These are phyloP conservation scores for Nakazawaea holstii DNA, from an alignment of 805 yeast genomes.

Conservation along the genomic window DNA sequence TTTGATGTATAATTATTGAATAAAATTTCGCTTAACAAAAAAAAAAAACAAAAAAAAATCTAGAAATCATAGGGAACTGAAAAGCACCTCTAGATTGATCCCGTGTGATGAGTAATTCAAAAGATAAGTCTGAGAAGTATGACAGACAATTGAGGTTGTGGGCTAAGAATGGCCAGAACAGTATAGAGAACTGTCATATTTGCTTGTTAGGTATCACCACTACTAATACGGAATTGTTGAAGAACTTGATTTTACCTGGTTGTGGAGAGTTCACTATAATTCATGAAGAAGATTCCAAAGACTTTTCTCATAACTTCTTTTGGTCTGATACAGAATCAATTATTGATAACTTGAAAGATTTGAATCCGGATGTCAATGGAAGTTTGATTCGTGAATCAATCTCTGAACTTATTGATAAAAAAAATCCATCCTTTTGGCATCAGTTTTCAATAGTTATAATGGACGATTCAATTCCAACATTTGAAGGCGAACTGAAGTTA, in stretches of 20 bases:
- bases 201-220: constrained; percentile 55
- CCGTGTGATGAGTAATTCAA: not conserved
- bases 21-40: not conserved
- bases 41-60: not conserved
- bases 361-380: constrained; percentile 57
- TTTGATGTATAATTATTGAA: not conserved
- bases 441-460: constrained; percentile 46
- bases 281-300: constrained; percentile 31
- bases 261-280: constrained; percentile 60
- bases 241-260: constrained; percentile 68
- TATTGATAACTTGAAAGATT: constrained; percentile 38
- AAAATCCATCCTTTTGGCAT: constrained; percentile 33
- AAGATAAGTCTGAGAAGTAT: constrained; percentile 47
- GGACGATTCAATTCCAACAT: constrained; percentile 26
- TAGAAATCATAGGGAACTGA: too few relatives aligned
- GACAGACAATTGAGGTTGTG: constrained; percentile 88
- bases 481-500: constrained; percentile 19
- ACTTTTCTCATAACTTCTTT: constrained; percentile 52
- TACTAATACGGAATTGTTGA: constrained; percentile 62
- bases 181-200: constrained; percentile 51
- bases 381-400: constrained; percentile 14
- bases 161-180: constrained; percentile 72
- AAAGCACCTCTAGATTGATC: too few relatives aligned
- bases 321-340: constrained; percentile 22
- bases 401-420: constrained; percentile 8